Percentiles rank a stretch among this genome's conserved stretches.
phyloP scores from a whole-genome alignment of 2,329 filamentous ascomycete species.

The Cadophora malorum region DNA sequence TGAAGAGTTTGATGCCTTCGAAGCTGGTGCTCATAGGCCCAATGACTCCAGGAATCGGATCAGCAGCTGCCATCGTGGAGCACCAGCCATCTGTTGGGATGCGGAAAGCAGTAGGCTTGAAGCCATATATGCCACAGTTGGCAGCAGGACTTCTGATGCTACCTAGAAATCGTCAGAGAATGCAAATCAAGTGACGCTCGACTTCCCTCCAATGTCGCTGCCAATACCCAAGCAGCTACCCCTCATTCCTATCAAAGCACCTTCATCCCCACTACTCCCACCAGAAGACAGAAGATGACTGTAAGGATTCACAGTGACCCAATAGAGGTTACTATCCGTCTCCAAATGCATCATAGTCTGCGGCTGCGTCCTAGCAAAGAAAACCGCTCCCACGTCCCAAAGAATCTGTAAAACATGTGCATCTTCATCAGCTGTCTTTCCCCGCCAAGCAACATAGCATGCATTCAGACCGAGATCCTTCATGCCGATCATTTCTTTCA shows the following conservation, averaged over 20 bases:
- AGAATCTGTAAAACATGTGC: constrained; percentile 55
- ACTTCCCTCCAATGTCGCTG: constrained; percentile 60
- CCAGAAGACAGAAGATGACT: constrained; percentile 64
- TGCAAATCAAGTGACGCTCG: not conserved
- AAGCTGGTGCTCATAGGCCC: constrained; percentile 52
- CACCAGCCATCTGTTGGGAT: constrained; percentile 50
- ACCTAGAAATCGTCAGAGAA: constrained; percentile 20
- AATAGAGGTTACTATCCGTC: constrained; percentile 30
- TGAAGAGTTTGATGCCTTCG: constrained; percentile 52
- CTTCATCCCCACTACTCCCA: constrained; percentile 69
- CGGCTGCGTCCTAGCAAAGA: constrained; percentile 59
- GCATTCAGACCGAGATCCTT: constrained; percentile 54
- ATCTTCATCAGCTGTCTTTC: constrained; percentile 51
- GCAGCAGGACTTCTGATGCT: constrained; percentile 50
- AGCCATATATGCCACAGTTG: constrained; percentile 56
- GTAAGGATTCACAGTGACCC: constrained; percentile 56
- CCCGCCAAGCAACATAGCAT: constrained; percentile 55
- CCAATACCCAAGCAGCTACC: constrained; percentile 61
- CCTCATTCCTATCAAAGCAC: constrained; percentile 61
- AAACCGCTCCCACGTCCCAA: constrained; percentile 55
- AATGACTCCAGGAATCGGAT: constrained; percentile 32
- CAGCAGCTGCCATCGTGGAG: constrained; percentile 52
- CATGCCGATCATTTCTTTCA: constrained; percentile 65
- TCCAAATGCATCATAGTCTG: constrained; percentile 59
- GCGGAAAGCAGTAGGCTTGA: constrained; percentile 53